Evolutionary conservation across 345 rosid genomes (phyloP), one percentile per base, ranked within the genome.

Genomic region (Linum lewisii): DNA sequence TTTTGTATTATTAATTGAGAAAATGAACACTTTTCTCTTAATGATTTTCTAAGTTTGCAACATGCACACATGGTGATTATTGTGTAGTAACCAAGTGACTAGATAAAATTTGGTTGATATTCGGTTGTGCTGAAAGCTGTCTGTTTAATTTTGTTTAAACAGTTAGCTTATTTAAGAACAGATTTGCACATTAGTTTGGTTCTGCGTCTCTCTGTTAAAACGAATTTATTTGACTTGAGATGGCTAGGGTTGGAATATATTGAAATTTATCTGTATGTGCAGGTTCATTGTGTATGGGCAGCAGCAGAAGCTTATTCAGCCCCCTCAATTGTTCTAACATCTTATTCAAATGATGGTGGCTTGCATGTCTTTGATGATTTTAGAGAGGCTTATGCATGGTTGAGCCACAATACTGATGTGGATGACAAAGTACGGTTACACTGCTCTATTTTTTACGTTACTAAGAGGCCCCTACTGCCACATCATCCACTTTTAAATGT

Each of bases 241-340:
- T 38, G 45, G 45, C 45, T 38, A 38, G 45, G 9, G 45, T 38
- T 42, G 47, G 47, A 16, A 11, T 42, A 8, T 42, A 42, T 42
- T 42, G 47, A 16, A 42, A 4, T 42, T 16, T 7, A 42, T 42
- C 47, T 42, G 4, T 54, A 49, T 29, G 19, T 75, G 73, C 72
- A 93, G 99, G 82, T 89, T 62, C 99, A 93, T 79, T 93, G 90
- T 70, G 97, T 93, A 66, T 93, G 99, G 99, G 99, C 99, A 57
- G 97, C 96, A 51, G 99, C 99, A 25, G 97, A 93, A 84, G 99
- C 99, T 65, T 93, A 90, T 81, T 93, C 99, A 55, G 99, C 99
- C 36, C 99, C 99, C 25, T 93, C 99, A 38, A 93, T 93, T 47
- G 99, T 93, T 24, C 75, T 93, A 72, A 93, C 97, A 58, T 82